Conservation (phyloP, 495 filamentous ascomycete genomes). For the Aspergillus nanangensis region DNA sequence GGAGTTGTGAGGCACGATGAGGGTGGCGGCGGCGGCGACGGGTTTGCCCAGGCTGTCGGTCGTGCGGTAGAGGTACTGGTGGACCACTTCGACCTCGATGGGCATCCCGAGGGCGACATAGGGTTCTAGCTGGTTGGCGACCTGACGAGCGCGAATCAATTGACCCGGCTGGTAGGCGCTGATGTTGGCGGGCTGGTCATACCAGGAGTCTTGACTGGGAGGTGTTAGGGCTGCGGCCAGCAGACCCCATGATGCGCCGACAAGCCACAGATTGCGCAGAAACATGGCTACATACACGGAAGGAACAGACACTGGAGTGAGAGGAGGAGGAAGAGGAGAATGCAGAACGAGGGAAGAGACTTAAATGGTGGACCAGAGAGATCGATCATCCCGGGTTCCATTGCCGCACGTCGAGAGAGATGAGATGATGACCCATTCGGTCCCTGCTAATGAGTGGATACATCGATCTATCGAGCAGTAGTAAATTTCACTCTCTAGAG, state of each 20-base stretch:
- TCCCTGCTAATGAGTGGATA: too few species aligned
- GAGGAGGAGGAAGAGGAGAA: too few species aligned
- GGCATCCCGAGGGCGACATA: conserved; percentile 7
- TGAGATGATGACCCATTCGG: too few species aligned
- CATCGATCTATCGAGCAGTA: too few species aligned
- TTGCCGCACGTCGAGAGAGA: too few species aligned
- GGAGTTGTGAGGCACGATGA: conserved; percentile 16
- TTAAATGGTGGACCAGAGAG: too few species aligned
- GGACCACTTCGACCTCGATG: conserved; percentile 4
- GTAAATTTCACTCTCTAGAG: too few species aligned
- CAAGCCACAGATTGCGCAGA: background rate
- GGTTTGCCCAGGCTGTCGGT: conserved; percentile 18
- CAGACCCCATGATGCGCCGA: background rate
- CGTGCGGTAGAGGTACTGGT: conserved; percentile 18
- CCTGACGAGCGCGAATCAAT: conserved; percentile 14
- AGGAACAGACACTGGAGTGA: too few species aligned
- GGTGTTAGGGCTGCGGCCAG: background rate
- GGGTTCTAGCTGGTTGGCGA: conserved; percentile 5
- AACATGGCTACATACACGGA: too few species aligned
- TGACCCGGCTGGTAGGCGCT: conserved; percentile 7
- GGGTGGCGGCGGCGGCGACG: conserved; percentile 13
- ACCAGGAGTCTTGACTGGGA: conserved; percentile 13
- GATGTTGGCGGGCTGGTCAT: conserved; percentile 11
- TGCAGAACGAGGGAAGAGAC: too few species aligned
- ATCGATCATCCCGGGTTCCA: too few species aligned